phyloP scores from a whole-genome alignment of 2,329 filamentous ascomycete genomes.

The Apiospora koreana region DNA sequence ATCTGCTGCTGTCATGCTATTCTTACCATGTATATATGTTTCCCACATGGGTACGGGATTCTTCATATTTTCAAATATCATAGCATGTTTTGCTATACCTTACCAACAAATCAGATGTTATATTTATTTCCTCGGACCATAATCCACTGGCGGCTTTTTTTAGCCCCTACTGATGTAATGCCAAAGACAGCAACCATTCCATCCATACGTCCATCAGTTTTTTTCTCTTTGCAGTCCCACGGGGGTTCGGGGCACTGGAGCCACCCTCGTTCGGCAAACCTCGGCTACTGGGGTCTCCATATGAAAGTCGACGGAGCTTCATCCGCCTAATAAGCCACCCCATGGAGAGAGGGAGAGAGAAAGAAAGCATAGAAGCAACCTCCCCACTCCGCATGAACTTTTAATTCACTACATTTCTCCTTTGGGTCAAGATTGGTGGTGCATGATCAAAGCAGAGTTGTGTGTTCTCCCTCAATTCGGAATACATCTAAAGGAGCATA shows the following conservation, averaged over 20 bases:
- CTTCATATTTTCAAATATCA: neutral
- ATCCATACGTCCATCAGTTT: neutral
- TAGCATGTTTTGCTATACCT: neutral
- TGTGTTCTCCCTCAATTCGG: neutral
- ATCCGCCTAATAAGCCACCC: neutral
- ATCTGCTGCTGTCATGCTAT: neutral
- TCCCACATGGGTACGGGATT: too few relatives aligned
- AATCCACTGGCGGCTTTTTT: neutral
- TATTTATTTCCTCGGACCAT: neutral
- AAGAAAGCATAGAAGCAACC: neutral
- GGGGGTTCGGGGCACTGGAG: slow-evolving; percentile 1
- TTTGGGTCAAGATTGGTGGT: too few relatives aligned
- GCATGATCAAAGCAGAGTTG: neutral
- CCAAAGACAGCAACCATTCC: slow-evolving; percentile 11
- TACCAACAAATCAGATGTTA: neutral
- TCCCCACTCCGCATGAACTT: neutral
- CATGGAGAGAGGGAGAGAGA: neutral
- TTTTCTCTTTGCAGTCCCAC: neutral
- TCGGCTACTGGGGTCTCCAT: slow-evolving; percentile 6
- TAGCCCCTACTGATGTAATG: neutral
- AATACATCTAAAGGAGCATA: neutral
- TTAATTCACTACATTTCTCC: neutral
- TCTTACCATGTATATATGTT: neutral
- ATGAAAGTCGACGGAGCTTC: neutral
- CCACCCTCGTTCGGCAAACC: neutral